Evolutionary conservation across 2,329 filamentous ascomycete genomes (phyloP), one percentile per base, ranked within the genome.

Genomic region (Pseudocercospora musae): DNA sequence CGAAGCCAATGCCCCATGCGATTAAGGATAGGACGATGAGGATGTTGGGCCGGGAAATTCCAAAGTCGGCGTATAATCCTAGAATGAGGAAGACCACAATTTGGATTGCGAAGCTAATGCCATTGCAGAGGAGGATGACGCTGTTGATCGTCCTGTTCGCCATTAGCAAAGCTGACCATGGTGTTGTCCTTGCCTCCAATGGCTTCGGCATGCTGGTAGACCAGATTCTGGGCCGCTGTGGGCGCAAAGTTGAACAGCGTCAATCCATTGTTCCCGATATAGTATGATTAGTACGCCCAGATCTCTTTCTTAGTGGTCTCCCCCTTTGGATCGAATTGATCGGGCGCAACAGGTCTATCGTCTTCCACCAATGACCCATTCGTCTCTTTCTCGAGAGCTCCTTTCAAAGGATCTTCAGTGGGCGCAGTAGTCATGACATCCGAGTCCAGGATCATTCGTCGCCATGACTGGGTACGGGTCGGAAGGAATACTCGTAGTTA

Each of bases 21-120:
- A 89, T 69, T 7, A 87, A 66, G 2, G 85, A 87, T 65, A 87
- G 80, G 8, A 80, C 81, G 54, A 89, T 81, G 8, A 90, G 77
- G 58, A 89, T 85, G 71, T 84, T 86, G 10, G 85, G 85, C 11
- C 85, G 77, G 75, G 87, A 88, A 11, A 81, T 81, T 3, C 88
- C 88, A 71, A 89, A 90, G 72, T 90, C 88, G 66, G 82, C 82
- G 64, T 82, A 83, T 0, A 79, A 78, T 58, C 83, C 83, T 2
- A 85, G 78, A 62, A 80, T 68, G 25, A 85, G 75, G 69, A 85
- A 84, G 4, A 85, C 70, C 7, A 84, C 79, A 27, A 86, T 82
- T 71, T 90, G 87, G 37, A 88, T 82, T 1, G 87, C 86, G 71
- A 90, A 90, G 15, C 83, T 86, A 60, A 89, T 85, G 58, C 88